Conservation (phyloP, 495 filamentous ascomycete genomes). For the Symbiotaphrina buchneri region DNA sequence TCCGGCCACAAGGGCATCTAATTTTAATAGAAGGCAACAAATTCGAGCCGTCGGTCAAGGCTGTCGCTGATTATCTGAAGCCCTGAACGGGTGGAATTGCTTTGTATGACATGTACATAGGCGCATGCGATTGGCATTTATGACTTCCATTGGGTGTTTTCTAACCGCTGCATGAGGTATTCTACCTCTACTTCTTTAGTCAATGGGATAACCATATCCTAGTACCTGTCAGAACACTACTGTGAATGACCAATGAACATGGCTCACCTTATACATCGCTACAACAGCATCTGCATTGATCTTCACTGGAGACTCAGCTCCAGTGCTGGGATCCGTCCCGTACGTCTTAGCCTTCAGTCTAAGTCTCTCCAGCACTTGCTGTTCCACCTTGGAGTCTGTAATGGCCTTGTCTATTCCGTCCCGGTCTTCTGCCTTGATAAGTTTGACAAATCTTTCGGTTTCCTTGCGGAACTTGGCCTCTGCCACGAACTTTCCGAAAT, state of each 20-base stretch:
- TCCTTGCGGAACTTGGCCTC: conserved; percentile 92
- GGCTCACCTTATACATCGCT: conserved; percentile 62
- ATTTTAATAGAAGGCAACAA: conserved; percentile 17
- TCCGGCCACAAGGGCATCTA: conserved; percentile 46
- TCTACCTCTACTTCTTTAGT: conserved; percentile 97
- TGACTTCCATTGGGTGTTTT: not conserved
- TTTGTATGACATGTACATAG: not conserved
- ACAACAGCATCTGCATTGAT: conserved; percentile 88
- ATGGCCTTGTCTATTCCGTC: conserved; percentile 72
- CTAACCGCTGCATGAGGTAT: conserved; percentile 82
- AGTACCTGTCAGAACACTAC: too few species aligned
- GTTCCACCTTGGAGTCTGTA: conserved; percentile 73
- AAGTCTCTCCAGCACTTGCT: conserved; percentile 73
- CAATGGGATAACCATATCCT: conserved; percentile 83
- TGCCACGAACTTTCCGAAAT: conserved; percentile 97
- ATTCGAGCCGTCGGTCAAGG: conserved; percentile 15
- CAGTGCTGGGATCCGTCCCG: conserved; percentile 66
- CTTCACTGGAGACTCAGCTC: conserved; percentile 34
- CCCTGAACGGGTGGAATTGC: not conserved
- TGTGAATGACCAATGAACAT: too few species aligned
- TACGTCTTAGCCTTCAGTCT: conserved; percentile 87
- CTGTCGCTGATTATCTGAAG: conserved; percentile 3
- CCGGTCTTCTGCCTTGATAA: conserved; percentile 64
- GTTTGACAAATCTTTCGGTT: conserved; percentile 47
- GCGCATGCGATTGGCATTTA: not conserved